Percentiles rank a stretch among this genome's conserved stretches.
Conservation (phyloP, 768 basidiomycete species). For the Trametopsis cervina region DNA sequence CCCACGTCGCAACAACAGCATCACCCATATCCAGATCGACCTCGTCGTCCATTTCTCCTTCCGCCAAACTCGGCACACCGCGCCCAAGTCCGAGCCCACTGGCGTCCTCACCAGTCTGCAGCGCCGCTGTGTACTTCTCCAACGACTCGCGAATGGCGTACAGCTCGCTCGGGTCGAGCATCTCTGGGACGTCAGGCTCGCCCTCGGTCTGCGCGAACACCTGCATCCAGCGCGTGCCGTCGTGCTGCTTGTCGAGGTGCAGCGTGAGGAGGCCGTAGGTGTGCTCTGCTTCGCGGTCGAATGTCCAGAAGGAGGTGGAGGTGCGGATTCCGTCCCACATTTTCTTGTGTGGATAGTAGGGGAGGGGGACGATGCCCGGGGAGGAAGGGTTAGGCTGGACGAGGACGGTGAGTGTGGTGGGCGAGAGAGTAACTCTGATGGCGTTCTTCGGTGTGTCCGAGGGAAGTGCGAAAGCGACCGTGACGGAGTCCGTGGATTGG, state of each 20-base stretch:
- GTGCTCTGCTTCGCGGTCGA: conserved; percentile 70
- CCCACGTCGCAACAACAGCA: conserved; percentile 58
- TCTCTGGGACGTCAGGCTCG: conserved; percentile 79
- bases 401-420: conserved; percentile 58
- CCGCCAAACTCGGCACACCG: conserved; percentile 72
- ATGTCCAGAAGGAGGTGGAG: conserved; percentile 87
- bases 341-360: conserved; percentile 51
- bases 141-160: conserved; percentile 72
- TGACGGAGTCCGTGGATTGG: conserved; percentile 78
- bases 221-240: conserved; percentile 80
- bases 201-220: conserved; percentile 63
- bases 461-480: conserved; percentile 80
- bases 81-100: conserved; percentile 58
- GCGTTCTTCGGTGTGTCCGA: conserved; percentile 52
- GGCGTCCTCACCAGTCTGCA: conserved; percentile 50
- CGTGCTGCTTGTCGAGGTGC: conserved; percentile 82
- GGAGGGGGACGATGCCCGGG: conserved; percentile 34
- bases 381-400: conserved; percentile 29
- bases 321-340: conserved; percentile 80
- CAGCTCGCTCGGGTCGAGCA: conserved; percentile 79
- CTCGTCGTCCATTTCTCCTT: conserved; percentile 90
- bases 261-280: conserved; percentile 68
- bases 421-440: conserved; percentile 64
- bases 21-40: conserved; percentile 73
- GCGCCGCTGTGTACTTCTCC: conserved; percentile 75